Percentiles rank a stretch among this genome's conserved stretches.
Evolutionary conservation across 345 rosid species (phyloP).

Genomic region (Capsella bursapastoris): DNA sequence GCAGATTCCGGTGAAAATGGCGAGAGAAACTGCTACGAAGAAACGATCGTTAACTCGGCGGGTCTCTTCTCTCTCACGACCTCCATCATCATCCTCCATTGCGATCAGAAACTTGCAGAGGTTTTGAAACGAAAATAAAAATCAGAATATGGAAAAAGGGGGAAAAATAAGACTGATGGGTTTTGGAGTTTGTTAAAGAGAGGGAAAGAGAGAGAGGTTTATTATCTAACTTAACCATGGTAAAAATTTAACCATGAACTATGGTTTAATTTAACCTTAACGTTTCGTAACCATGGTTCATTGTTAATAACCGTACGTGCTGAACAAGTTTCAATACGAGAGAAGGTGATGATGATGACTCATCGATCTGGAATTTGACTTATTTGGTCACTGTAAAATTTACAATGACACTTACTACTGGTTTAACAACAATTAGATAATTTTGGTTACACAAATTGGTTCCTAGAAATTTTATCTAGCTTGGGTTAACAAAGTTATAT

Average conservation of each 20-base stretch:
- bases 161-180: neutral
- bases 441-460: no score
- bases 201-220: neutral
- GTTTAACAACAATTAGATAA: no score
- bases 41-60: slow-evolving; percentile 7
- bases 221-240: neutral
- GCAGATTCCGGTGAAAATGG: slow-evolving; percentile 1
- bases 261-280: neutral
- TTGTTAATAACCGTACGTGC: neutral
- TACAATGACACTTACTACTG: no score
- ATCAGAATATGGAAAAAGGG: neutral
- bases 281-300: neutral
- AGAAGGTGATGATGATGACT: neutral
- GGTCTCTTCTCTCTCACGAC: neutral
- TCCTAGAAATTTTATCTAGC: no score
- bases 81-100: neutral
- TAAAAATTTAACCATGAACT: neutral
- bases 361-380: neutral
- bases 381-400: neutral
- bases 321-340: neutral
- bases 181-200: neutral
- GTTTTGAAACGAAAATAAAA: no score
- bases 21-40: neutral
- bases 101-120: no score
- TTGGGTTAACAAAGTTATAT: no score